Evolutionary conservation across 169 alveolate genomes (phyloP), one percentile per base, ranked within the genome.

Genomic region (Plasmodium reichenowi): DNA sequence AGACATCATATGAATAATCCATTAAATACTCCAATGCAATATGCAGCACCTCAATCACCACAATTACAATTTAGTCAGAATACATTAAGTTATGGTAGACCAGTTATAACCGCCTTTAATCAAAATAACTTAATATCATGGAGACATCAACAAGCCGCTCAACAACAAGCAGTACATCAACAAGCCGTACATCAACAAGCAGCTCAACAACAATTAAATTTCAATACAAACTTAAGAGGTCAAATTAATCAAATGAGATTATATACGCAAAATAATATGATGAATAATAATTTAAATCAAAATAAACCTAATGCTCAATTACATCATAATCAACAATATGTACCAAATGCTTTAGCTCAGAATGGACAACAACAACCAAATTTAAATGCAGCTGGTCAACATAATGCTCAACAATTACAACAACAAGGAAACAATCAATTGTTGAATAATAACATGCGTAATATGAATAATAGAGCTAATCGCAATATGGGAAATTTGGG

Each of bases 1-100:
- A 92, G 96, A 63, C 95, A 88, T 68, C 92, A 92, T 74, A 92
- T 92, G n/a, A 92, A 88, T 45, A 88, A 76, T 13, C 88, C 93
- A 22, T 58, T 89, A 12, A 86, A 85, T 52, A 59, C 93, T 13
- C 95, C 93, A 7, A 78, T 70, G 72, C 95, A 66, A 86, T 92
- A 56, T 50, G 87, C 75, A 78, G 76, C 47, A 47, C 93, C 74
- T 6, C 91, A 83, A 72, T 68, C 91, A 24, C 73, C 91, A 22
- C 91, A 67, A 48, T 58, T 83, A 54, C 91, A 83, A 17, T 83
- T 83, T 70, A 83, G 56, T 47, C 91, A 83, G 60, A 83, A 83
- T 50, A 59, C 91, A 2, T 83, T 83, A 58, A 83, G 52, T 83
- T 83, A 83, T 83, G 91, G 91, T 17, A 68, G 91, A 83, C 91